Evolutionary conservation across 2,329 filamentous ascomycete genomes (phyloP).

Genomic region (Talaromyces piceae): DNA sequence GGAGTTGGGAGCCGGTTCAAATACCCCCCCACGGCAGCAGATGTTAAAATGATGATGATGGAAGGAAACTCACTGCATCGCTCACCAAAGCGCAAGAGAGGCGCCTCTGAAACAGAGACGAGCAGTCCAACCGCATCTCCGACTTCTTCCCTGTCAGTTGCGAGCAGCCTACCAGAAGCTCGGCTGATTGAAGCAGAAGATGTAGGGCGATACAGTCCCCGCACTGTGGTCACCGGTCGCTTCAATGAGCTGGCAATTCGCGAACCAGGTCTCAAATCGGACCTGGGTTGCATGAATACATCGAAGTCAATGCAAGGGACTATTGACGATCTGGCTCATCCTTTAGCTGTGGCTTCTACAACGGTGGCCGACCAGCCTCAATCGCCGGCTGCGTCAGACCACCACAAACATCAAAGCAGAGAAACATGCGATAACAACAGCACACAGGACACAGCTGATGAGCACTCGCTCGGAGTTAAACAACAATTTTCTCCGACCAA

Average conservation of each 20-base stretch:
- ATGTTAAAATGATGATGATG: constrained; percentile 26
- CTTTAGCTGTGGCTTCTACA: no score
- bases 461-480: background rate
- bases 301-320: constrained; percentile 9
- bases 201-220: constrained; percentile 30
- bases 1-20: background rate
- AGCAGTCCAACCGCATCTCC: constrained; percentile 26
- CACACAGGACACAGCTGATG: background rate
- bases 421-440: background rate
- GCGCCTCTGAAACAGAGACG: constrained; percentile 23
- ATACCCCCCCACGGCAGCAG: background rate
- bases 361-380: constrained; percentile 7
- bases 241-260: constrained; percentile 35
- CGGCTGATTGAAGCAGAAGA: constrained; percentile 26
- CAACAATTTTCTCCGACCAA: background rate
- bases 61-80: constrained; percentile 20
- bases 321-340: constrained; percentile 3
- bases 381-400: background rate
- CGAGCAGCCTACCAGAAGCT: constrained; percentile 25
- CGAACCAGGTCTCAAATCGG: constrained; percentile 10
- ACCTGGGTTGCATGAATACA: constrained; percentile 2
- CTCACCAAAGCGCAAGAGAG: constrained; percentile 30
- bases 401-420: background rate
- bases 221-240: constrained; percentile 31
- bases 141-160: constrained; percentile 23